phyloP scores from a whole-genome alignment of 2,329 filamentous ascomycete species.

The Arthrobotrys entomopaga region DNA sequence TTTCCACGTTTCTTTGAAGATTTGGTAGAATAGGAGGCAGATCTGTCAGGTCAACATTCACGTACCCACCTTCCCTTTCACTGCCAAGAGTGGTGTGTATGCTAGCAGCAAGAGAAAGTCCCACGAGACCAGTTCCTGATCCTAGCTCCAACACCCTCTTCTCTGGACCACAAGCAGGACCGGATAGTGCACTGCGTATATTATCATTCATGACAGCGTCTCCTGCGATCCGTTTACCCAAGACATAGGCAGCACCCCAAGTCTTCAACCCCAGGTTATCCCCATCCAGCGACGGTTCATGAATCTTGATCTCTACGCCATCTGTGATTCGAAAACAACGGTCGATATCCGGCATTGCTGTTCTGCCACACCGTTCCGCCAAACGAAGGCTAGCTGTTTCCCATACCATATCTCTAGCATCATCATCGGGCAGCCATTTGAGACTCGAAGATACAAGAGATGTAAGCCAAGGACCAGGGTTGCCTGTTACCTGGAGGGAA shows the following conservation, averaged over 20 bases:
- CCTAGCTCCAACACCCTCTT: conserved; percentile 76
- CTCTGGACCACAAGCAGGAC: not conserved
- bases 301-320: conserved; percentile 69
- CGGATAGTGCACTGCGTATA: not conserved
- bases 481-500: conserved; percentile 65
- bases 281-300: conserved; percentile 86
- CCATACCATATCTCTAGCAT: conserved; percentile 76
- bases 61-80: conserved; percentile 67
- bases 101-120: conserved; percentile 78
- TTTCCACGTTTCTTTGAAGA: conserved; percentile 75
- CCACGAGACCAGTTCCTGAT: conserved; percentile 89
- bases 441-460: conserved; percentile 75
- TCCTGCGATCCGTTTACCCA: conserved; percentile 74
- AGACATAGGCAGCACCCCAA: conserved; percentile 89
- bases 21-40: conserved; percentile 85
- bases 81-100: not conserved
- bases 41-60: conserved; percentile 77
- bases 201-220: conserved; percentile 53
- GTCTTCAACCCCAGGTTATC: conserved; percentile 94
- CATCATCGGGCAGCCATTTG: conserved; percentile 75
- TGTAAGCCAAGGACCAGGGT: conserved; percentile 73
- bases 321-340: conserved; percentile 70
- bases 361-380: conserved; percentile 84
- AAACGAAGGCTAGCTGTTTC: conserved; percentile 80
- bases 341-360: conserved; percentile 72